Evolutionary conservation across 345 rosid genomes (phyloP).

Genomic region (Citrus sp.): DNA sequence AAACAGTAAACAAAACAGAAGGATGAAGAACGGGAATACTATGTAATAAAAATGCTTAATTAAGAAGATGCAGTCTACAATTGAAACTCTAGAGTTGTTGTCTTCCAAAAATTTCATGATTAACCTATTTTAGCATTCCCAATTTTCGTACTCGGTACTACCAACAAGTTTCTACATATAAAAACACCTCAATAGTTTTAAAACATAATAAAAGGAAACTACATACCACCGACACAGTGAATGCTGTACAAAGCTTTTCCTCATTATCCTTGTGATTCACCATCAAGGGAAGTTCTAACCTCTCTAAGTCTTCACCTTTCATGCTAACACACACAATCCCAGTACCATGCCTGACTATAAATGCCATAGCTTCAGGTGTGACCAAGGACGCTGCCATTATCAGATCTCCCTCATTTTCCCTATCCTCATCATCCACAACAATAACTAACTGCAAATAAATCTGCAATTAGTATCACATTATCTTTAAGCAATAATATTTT

Average conservation of each 20-base stretch:
- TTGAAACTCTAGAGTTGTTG: not conserved
- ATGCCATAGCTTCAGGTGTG: slow-evolving; percentile 88
- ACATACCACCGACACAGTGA: slow-evolving; percentile 85
- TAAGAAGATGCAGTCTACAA: not conserved
- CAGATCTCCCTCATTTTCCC: slow-evolving; percentile 94
- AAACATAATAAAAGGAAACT: not conserved
- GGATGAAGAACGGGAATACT: too few relatives aligned
- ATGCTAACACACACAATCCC: slow-evolving; percentile 96
- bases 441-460: slow-evolving; percentile 52
- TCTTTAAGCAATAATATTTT: too few relatives aligned
- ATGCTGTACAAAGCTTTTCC: slow-evolving; percentile 78
- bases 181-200: not conserved
- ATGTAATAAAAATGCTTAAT: not conserved
- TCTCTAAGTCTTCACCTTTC: slow-evolving; percentile 73
- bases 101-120: too few relatives aligned
- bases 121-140: too few relatives aligned
- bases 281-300: slow-evolving; percentile 88
- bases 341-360: slow-evolving; percentile 86
- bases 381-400: slow-evolving; percentile 80
- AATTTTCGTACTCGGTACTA: too few relatives aligned
- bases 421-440: slow-evolving; percentile 93
- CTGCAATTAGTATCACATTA: too few relatives aligned
- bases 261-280: slow-evolving; percentile 76
- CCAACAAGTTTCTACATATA: not conserved
- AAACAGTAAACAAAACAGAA: not conserved